Percentiles rank a stretch among this genome's conserved stretches.
Evolutionary conservation across 352 stramenopile species (phyloP).

Genomic region (Phytopythium boreale): DNA sequence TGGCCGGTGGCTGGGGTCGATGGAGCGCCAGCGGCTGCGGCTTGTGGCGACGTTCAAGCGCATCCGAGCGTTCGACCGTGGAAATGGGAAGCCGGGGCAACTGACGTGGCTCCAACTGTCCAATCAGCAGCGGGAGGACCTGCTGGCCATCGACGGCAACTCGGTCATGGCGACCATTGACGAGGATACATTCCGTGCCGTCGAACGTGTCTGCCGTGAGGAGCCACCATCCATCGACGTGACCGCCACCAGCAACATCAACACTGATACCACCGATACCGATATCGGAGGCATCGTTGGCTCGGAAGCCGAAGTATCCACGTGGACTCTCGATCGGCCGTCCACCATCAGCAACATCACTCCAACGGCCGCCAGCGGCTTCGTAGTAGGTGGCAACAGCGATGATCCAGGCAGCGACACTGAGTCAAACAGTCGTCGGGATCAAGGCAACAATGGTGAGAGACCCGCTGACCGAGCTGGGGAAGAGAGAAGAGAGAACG

Average conservation of each 20-base stretch:
- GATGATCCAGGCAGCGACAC: neutral
- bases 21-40: conserved; percentile 29
- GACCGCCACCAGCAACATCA: neutral
- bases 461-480: neutral
- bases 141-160: conserved; percentile 10
- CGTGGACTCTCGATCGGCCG: neutral
- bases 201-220: conserved; percentile 17
- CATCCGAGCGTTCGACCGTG: conserved; percentile 20
- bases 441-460: neutral
- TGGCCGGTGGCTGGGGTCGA: conserved; percentile 7
- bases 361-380: neutral
- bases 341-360: neutral
- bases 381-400: neutral
- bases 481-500: conserved; percentile 14
- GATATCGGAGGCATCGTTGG: neutral
- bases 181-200: conserved; percentile 17
- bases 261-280: neutral
- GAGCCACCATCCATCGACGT: neutral
- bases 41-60: conserved; percentile 27
- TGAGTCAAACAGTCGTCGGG: neutral
- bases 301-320: neutral
- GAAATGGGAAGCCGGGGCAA: conserved; percentile 8
- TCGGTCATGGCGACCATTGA: conserved; percentile 19
- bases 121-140: conserved; percentile 16
- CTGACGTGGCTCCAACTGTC: conserved; percentile 28